Evolutionary conservation across 257 asterid species (phyloP).

Genomic region (Henckelia pumila): DNA sequence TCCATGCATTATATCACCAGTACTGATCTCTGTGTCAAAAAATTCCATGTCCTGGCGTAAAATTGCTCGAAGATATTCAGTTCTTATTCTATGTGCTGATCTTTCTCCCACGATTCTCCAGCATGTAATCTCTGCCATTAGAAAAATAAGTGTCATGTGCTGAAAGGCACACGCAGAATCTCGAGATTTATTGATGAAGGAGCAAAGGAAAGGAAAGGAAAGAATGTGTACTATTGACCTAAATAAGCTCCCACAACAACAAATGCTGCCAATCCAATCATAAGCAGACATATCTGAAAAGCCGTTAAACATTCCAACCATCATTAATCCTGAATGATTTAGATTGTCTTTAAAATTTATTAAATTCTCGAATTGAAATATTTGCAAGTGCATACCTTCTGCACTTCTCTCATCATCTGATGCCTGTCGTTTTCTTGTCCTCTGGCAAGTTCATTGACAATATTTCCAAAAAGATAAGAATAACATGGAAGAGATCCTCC

Average conservation of each 20-base stretch:
- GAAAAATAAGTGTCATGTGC: not conserved
- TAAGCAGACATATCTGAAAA: slow-evolving; percentile 59
- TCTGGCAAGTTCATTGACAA: slow-evolving; percentile 60
- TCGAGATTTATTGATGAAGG: not conserved
- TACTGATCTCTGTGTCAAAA: slow-evolving; percentile 66
- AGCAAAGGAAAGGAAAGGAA: slow-evolving; percentile 1
- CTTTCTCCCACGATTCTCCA: slow-evolving; percentile 87
- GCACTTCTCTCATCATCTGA: slow-evolving; percentile 69
- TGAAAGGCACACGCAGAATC: not conserved
- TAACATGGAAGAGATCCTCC: slow-evolving; percentile 97
- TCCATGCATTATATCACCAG: slow-evolving; percentile 87
- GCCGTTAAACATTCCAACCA: not conserved
- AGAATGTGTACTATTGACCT: slow-evolving; percentile 35
- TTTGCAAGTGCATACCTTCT: slow-evolving; percentile 36
- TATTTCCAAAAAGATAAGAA: slow-evolving; percentile 62
- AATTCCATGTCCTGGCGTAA: slow-evolving; percentile 68
- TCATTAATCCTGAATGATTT: not conserved
- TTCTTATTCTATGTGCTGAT: slow-evolving; percentile 75
- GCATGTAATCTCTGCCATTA: slow-evolving; percentile 67
- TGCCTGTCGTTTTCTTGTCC: slow-evolving; percentile 31
- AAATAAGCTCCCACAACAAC: slow-evolving; percentile 79
- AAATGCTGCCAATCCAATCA: slow-evolving; percentile 67
- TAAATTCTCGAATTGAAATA: not conserved
- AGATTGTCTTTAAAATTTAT: not conserved
- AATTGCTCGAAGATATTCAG: slow-evolving; percentile 69